Conservation (phyloP, 352 stramenopile genomes). For the Pythium pyrilobum region DNA sequence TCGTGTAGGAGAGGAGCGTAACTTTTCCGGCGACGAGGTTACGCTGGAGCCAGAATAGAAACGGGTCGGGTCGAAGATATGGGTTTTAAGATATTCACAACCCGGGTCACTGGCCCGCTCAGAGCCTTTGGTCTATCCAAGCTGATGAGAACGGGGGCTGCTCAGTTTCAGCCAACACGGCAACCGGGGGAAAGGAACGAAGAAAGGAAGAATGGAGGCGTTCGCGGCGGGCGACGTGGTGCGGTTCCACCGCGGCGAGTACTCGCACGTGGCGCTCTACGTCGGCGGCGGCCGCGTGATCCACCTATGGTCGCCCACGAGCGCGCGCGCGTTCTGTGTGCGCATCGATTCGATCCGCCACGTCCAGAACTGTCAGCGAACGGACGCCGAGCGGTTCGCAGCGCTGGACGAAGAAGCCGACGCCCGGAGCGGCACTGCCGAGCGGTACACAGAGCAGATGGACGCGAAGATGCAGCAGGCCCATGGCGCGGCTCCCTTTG, state of each 20-base stretch:
- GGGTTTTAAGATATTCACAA: too few relatives aligned
- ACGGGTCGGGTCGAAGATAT: too few relatives aligned
- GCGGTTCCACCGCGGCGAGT: constrained; percentile 57
- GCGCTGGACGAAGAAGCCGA: constrained; percentile 2
- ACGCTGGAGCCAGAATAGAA: too few relatives aligned
- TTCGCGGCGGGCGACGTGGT: constrained; percentile 43
- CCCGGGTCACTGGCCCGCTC: too few relatives aligned
- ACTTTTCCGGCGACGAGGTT: too few relatives aligned
- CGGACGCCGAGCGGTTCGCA: constrained; percentile 7
- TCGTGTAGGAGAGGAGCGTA: too few relatives aligned
- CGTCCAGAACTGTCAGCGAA: constrained; percentile 23
- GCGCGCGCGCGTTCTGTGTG: constrained; percentile 39
- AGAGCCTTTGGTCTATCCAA: too few relatives aligned
- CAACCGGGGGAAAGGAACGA: background rate
- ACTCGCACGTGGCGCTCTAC: constrained; percentile 61
- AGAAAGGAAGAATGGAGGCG: background rate
- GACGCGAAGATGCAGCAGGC: constrained; percentile 43
- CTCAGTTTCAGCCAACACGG: background rate
- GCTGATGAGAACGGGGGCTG: too few relatives aligned
- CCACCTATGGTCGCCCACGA: constrained; percentile 53
- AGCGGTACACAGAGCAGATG: constrained; percentile 39
- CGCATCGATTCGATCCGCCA: constrained; percentile 54
- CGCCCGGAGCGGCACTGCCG: constrained; percentile 8
- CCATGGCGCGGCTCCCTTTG: constrained; percentile 38
- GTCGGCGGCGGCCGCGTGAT: constrained; percentile 38